These are phyloP conservation scores for Penicillium verhagenii DNA, from an alignment of 495 filamentous ascomycete species.

Conservation along the genomic window DNA sequence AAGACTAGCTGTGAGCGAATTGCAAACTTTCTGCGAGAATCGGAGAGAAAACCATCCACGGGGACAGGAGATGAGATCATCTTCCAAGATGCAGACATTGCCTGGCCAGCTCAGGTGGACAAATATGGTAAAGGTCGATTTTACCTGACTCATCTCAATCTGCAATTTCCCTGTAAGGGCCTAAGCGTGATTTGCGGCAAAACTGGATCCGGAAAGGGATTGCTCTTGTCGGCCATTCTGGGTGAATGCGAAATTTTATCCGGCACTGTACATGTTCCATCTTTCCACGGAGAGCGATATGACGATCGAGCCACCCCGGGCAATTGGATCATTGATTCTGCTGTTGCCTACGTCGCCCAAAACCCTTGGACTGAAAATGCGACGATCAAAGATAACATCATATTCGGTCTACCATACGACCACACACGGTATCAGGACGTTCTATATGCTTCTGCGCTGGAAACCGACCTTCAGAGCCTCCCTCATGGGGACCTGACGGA, in stretches of 20 bases:
- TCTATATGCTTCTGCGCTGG: not conserved
- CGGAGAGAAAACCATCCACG: not conserved
- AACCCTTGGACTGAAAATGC: not conserved
- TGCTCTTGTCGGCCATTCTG: not conserved
- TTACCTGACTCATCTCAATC: not conserved
- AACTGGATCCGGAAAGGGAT: not conserved
- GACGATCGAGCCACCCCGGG: too few relatives aligned
- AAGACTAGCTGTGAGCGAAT: not conserved
- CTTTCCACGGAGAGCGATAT: not conserved
- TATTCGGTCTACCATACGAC: not conserved
- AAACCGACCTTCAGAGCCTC: not conserved
- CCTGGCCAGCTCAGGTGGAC: not conserved
- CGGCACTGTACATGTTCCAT: not conserved
- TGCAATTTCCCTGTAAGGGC: not conserved
- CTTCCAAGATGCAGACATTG: not conserved
- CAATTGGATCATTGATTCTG: too few relatives aligned
- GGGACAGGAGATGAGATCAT: not conserved
- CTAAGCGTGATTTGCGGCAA: not conserved
- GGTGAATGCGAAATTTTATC: not conserved
- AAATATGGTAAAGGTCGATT: not conserved
- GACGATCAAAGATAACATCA: constrained; percentile 1
- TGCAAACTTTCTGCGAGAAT: not conserved
- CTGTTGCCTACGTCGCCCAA: not conserved
- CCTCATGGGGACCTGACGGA: not conserved
- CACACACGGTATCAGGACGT: constrained; percentile 1